Conservation (phyloP, 1,284 basidiomycete species). For the Tilletiopsis washingtonensis region DNA sequence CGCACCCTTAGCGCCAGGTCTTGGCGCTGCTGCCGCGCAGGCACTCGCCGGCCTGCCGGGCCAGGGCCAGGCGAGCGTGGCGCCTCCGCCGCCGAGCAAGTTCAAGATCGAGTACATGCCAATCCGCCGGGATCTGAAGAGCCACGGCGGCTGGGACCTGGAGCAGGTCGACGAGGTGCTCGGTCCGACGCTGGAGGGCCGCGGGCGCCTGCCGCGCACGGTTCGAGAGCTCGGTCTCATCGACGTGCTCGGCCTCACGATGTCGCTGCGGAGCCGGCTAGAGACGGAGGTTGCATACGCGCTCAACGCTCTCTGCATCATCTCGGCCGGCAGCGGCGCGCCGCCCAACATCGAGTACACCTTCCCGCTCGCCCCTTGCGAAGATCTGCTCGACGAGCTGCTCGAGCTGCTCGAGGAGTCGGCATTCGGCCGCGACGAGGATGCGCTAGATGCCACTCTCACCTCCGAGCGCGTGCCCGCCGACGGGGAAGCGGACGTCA, state of each 20-base stretch:
- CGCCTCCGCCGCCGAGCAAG: slow-evolving; percentile 50
- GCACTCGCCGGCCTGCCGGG: background rate
- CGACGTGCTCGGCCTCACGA: slow-evolving; percentile 77
- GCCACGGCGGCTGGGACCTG: slow-evolving; percentile 75
- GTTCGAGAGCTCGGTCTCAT: slow-evolving; percentile 75
- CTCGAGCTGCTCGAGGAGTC: slow-evolving; percentile 77
- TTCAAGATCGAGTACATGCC: slow-evolving; percentile 88
- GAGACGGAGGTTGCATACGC: slow-evolving; percentile 79
- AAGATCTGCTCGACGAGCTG: slow-evolving; percentile 76
- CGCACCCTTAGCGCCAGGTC: background rate
- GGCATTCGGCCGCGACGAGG: slow-evolving; percentile 58
- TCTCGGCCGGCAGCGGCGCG: slow-evolving; percentile 59
- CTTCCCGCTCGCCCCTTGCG: slow-evolving; percentile 61
- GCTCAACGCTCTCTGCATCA: slow-evolving; percentile 75
- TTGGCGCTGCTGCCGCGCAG: background rate
- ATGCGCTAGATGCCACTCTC: slow-evolving; percentile 26
- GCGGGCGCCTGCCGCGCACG: slow-evolving; percentile 55
- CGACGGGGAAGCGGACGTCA: no score
- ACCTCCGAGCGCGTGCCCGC: no score
- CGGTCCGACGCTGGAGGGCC: slow-evolving; percentile 53
- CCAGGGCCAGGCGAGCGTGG: no score
- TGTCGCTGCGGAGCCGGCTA: slow-evolving; percentile 80
- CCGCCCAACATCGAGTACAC: slow-evolving; percentile 49
- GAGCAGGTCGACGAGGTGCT: slow-evolving; percentile 63
- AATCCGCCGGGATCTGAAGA: slow-evolving; percentile 66